Evolutionary conservation across 1,284 basidiomycete species (phyloP).

Genomic region (Marasmius fiardii): DNA sequence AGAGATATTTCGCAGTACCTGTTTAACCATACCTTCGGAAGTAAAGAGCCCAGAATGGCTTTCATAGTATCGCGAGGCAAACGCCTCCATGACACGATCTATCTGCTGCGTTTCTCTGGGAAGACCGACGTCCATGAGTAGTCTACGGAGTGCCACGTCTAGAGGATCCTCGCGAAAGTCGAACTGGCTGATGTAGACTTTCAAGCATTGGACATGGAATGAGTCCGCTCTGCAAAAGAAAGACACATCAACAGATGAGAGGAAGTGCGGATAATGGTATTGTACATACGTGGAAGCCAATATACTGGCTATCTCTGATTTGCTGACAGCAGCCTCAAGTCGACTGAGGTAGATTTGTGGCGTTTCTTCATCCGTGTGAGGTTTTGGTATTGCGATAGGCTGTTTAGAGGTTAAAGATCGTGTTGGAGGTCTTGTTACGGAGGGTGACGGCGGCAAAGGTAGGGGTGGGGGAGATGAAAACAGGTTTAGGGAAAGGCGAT

Average conservation of each 20-base stretch:
- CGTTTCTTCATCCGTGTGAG: constrained; percentile 57
- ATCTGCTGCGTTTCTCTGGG: constrained; percentile 98
- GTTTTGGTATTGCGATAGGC: constrained; percentile 46
- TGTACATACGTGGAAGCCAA: constrained; percentile 73
- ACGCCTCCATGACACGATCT: constrained; percentile 95
- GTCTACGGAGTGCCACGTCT: constrained; percentile 87
- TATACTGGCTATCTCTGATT: constrained; percentile 74
- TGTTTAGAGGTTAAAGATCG: constrained; percentile 32
- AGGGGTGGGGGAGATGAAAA: constrained; percentile 48
- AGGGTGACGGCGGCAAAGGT: constrained; percentile 10
- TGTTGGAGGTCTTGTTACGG: constrained; percentile 19
- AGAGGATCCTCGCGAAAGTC: constrained; percentile 82
- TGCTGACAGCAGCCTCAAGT: constrained; percentile 60
- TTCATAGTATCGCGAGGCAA: constrained; percentile 80
- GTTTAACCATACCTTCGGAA: constrained; percentile 57
- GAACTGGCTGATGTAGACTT: constrained; percentile 75
- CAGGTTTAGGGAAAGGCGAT: constrained; percentile 67
- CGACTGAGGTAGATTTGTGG: constrained; percentile 68
- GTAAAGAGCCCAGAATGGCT: constrained; percentile 86
- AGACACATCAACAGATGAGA: constrained; percentile 10
- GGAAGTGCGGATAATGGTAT: too few species aligned
- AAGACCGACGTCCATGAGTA: constrained; percentile 90
- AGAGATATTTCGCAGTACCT: constrained; percentile 1
- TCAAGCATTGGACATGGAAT: constrained; percentile 73
- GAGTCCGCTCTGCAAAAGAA: constrained; percentile 54